Conservation (phyloP, 2,329 filamentous ascomycete species). For the Dactylonectria macrodidyma region DNA sequence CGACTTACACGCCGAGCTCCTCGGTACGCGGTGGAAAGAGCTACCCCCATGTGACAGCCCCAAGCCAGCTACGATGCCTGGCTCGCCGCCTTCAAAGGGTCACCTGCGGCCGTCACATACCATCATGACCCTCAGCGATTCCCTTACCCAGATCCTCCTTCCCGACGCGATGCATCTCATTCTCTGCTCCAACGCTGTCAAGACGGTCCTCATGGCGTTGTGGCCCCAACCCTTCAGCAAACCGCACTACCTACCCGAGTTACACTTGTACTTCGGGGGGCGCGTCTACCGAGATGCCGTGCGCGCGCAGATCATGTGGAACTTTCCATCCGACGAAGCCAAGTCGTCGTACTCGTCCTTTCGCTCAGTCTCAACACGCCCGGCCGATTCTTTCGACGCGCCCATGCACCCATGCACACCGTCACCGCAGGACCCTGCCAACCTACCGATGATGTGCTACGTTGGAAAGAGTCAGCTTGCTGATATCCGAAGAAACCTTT, state of each 20-base stretch:
- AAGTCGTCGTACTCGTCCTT: slow-evolving; percentile 51
- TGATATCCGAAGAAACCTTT: no score
- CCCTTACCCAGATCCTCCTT: slow-evolving; percentile 61
- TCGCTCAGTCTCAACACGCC: slow-evolving; percentile 56
- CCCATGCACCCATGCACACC: no score
- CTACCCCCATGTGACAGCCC: slow-evolving; percentile 59
- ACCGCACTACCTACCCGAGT: slow-evolving; percentile 53
- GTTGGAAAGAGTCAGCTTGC: no score
- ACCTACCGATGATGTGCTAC: no score
- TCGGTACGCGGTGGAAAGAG: slow-evolving; percentile 64
- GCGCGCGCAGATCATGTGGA: slow-evolving; percentile 66
- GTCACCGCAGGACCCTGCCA: no score
- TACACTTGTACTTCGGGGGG: slow-evolving; percentile 66
- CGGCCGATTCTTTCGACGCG: slow-evolving; percentile 48
- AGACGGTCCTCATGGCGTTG: slow-evolving; percentile 60
- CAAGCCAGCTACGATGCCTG: slow-evolving; percentile 52
- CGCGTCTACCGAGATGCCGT: slow-evolving; percentile 61
- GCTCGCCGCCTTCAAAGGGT: slow-evolving; percentile 55
- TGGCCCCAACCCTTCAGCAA: slow-evolving; percentile 57
- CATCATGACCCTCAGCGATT: slow-evolving; percentile 59
- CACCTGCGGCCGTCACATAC: slow-evolving; percentile 58
- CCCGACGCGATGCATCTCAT: slow-evolving; percentile 52
- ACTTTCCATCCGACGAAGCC: slow-evolving; percentile 49
- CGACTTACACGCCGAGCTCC: slow-evolving; percentile 64
- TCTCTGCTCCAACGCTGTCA: slow-evolving; percentile 58